Evolutionary conservation across 176 grass and related monocot species (phyloP).

Genomic region (Triticum aestivum): IWGSC_CS_RefSeq_v2.1 NC_057805.1:393573925-393574424

Average conservation of each 20-base stretch:
- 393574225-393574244: not conserved
- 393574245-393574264: not conserved
- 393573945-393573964: too few species aligned
- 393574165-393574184: not conserved
- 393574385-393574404: constrained; percentile 37
- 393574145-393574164: not conserved
- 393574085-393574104: not conserved
- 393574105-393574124: not conserved
- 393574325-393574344: not conserved
- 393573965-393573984: too few species aligned
- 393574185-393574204: not conserved
- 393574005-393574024: not conserved
- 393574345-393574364: not conserved
- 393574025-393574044: not conserved
- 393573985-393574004: not conserved
- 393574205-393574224: not conserved
- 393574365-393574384: not conserved
- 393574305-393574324: constrained; percentile 15
- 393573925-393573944: not conserved
- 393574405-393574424: constrained; percentile 62
- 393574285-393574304: not conserved
- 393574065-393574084: not conserved
- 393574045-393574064: not conserved
- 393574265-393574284: constrained; percentile 16
- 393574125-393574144: not conserved